Base-by-base conservation (phyloP, 495 filamentous ascomycete species). In the Neohortaea acidophila region DNA sequence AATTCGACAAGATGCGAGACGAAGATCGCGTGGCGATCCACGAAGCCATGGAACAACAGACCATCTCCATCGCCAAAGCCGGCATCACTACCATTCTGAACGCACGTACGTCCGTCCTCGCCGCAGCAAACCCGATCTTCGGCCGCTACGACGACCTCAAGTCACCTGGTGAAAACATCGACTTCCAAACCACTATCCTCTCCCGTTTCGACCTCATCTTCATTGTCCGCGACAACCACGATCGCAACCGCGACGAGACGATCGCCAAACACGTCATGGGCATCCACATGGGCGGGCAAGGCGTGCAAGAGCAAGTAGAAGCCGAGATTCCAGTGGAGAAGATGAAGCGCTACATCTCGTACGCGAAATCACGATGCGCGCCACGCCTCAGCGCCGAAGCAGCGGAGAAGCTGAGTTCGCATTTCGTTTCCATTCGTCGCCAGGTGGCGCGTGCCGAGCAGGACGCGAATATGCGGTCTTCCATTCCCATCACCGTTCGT, bases 141-240 rank as follows among this genome's bases (percentile, higher is more conserved):
- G 91, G 91, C 23, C 77, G 91, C 9, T 99, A 99, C 56, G 91
- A 99, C 53, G 91, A 99, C 49, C 71, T 99, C 62, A 96, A 96
- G 61, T 82, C 79, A 2, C 87, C 91, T 0, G 91, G 91, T 15
- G 91, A 99, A 60, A 99, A 99, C 54, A 99, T 99, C 49, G 91
- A 99, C 56, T 99, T 99, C 64, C 91, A 99, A 54, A 99, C 91
- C 2, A 99, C 91, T 14, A 96, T 99, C 55, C 59, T 99, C 35
- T 96, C 89, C 1, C 79, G 91, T 64, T 99, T 99, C 62, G 91
- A 99, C 61, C 94, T 99, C 85, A 94, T 99, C 51, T 99, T 96
- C 67, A 92, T 99, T 47, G 86, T 99, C 32, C 82, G 81, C 23
- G 91, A 99, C 52, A 84, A 92, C 38, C 91, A 99, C 59, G 81